phyloP scores from a whole-genome alignment of 805 yeast genomes.

The Zygotorulaspora florentina region DNA sequence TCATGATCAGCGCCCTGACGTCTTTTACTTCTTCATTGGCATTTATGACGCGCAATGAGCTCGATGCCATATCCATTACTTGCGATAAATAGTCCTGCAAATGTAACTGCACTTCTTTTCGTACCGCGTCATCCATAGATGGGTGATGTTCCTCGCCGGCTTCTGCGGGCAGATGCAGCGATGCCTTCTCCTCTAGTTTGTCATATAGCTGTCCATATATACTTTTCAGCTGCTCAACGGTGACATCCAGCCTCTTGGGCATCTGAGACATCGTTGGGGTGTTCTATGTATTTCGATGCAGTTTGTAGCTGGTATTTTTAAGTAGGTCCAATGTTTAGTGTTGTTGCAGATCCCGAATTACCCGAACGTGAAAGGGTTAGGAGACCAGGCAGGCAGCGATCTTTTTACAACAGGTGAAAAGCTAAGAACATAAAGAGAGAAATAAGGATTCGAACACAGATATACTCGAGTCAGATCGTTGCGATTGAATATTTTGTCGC shows the following conservation, averaged over 20 bases:
- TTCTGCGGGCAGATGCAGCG: slow-evolving; percentile 19
- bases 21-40: slow-evolving; percentile 32
- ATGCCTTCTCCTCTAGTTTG: slow-evolving; percentile 21
- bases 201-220: slow-evolving; percentile 30
- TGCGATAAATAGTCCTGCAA: slow-evolving; percentile 24
- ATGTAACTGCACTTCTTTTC: slow-evolving; percentile 23
- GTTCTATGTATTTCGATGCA: background rate
- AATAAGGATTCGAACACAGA: background rate
- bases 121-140: slow-evolving; percentile 14
- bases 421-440: background rate
- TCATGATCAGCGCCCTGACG: slow-evolving; percentile 18
- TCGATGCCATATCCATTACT: slow-evolving; percentile 50
- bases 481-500: too few species aligned
- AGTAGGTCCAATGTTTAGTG: background rate
- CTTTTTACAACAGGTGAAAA: slow-evolving; percentile 2
- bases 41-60: slow-evolving; percentile 59
- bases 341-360: background rate
- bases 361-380: slow-evolving; percentile 2
- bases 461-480: too few species aligned
- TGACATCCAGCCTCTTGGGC: slow-evolving; percentile 22
- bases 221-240: slow-evolving; percentile 27
- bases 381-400: background rate
- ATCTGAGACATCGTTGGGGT: slow-evolving; percentile 4
- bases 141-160: slow-evolving; percentile 6
- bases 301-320: background rate